Conservation (phyloP, 331 rosid genomes). For the Saraca asoca region DNA sequence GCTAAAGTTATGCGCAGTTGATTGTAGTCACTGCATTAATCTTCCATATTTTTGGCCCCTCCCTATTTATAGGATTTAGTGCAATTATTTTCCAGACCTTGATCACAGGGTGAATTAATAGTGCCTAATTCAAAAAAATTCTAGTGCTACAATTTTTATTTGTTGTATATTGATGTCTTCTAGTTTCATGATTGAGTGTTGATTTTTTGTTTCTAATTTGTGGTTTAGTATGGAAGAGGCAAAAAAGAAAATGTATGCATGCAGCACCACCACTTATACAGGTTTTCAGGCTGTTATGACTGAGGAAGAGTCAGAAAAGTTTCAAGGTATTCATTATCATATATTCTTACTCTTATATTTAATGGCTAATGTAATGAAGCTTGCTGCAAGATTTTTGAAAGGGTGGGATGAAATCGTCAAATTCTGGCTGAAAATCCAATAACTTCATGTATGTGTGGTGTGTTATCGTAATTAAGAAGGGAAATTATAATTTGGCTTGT, state of each 20-base stretch:
- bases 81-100: too few relatives aligned
- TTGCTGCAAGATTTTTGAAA: background rate
- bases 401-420: background rate
- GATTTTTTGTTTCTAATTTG: background rate
- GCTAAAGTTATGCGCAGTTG: background rate
- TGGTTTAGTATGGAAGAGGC: constrained; percentile 79
- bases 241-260: constrained; percentile 78
- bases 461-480: too few relatives aligned
- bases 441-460: too few relatives aligned
- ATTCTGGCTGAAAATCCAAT: background rate
- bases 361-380: background rate
- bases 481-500: constrained; percentile 7
- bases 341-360: background rate
- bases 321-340: constrained; percentile 50
- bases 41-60: too few relatives aligned
- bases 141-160: background rate
- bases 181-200: background rate
- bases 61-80: too few relatives aligned
- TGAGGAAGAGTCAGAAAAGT: constrained; percentile 85
- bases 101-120: too few relatives aligned
- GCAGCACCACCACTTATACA: constrained; percentile 81
- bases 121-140: too few relatives aligned
- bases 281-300: constrained; percentile 87
- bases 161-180: background rate
- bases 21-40: too few relatives aligned